phyloP scores from a whole-genome alignment of 2,329 filamentous ascomycete species.

The Apiospora hydei region DNA sequence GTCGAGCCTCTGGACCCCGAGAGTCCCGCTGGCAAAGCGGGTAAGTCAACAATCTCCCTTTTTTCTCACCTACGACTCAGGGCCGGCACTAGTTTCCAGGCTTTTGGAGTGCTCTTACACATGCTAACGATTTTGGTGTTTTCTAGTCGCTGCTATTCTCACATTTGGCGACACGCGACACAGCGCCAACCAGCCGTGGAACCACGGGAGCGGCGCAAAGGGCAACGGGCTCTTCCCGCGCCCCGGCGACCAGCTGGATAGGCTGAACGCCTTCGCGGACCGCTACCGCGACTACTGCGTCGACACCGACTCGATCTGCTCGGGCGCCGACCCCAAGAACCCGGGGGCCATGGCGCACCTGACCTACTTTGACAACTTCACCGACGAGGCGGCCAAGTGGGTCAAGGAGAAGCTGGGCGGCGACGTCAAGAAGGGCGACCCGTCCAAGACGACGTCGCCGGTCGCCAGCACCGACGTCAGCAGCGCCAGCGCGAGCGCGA shows the following conservation, averaged over 20 bases:
- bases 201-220: conserved; percentile 38
- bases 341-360: conserved; percentile 38
- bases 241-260: conserved; percentile 37
- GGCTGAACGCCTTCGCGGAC: conserved; percentile 38
- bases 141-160: conserved; percentile 42
- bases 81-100: conserved; percentile 3
- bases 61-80: background rate
- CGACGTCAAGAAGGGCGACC: conserved; percentile 1
- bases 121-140: background rate
- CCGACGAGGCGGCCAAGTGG: conserved; percentile 33
- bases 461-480: background rate
- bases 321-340: conserved; percentile 41
- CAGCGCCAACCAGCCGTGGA: conserved; percentile 44
- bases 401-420: conserved; percentile 16
- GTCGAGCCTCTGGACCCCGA: conserved; percentile 37
- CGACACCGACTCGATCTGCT: conserved; percentile 48
- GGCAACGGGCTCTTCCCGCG: conserved; percentile 41
- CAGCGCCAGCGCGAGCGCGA: background rate
- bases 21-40: conserved; percentile 41
- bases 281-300: conserved; percentile 46
- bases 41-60: conserved; percentile 36
- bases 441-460: background rate
- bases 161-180: conserved; percentile 46
- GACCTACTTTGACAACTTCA: conserved; percentile 47
- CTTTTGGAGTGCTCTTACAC: background rate